Percentiles rank a stretch among this genome's conserved stretches.
Evolutionary conservation across 345 rosid genomes (phyloP).

Genomic region (Euphorbia tirucalli): DNA sequence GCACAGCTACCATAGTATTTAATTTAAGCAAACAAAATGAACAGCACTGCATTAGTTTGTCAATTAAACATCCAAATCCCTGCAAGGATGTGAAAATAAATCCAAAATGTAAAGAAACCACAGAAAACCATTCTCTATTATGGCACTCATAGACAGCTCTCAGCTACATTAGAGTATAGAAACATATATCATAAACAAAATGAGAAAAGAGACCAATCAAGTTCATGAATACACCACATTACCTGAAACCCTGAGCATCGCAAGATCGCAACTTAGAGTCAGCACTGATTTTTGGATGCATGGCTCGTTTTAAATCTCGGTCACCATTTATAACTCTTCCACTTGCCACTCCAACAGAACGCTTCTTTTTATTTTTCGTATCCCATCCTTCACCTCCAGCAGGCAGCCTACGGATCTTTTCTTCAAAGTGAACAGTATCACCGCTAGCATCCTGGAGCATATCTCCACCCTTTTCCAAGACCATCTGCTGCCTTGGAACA

Average conservation of each 20-base stretch:
- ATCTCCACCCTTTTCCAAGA: slow-evolving; percentile 61
- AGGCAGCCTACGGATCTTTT: slow-evolving; percentile 76
- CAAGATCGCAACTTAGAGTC: slow-evolving; percentile 70
- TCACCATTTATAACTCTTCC: slow-evolving; percentile 61
- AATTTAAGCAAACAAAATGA: neutral
- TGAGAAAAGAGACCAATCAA: neutral
- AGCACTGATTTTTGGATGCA: slow-evolving; percentile 51
- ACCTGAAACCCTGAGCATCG: slow-evolving; percentile 80
- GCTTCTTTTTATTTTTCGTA: slow-evolving; percentile 79
- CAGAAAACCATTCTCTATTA: neutral
- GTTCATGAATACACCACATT: slow-evolving; percentile 13
- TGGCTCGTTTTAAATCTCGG: slow-evolving; percentile 52
- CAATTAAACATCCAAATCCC: neutral
- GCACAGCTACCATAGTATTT: neutral
- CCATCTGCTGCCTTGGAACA: slow-evolving; percentile 52
- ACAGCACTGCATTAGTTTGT: neutral
- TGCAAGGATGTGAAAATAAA: neutral
- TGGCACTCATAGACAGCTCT: too few species aligned
- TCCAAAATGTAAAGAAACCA: neutral
- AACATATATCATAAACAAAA: too few species aligned
- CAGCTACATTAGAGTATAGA: neutral
- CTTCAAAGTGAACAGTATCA: slow-evolving; percentile 52
- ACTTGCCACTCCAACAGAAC: slow-evolving; percentile 79
- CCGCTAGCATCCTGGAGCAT: slow-evolving; percentile 54
- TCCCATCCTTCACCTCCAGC: slow-evolving; percentile 96